Conservation (phyloP, 1,284 basidiomycete genomes). For the Fomitopsis schrenkii region DNA sequence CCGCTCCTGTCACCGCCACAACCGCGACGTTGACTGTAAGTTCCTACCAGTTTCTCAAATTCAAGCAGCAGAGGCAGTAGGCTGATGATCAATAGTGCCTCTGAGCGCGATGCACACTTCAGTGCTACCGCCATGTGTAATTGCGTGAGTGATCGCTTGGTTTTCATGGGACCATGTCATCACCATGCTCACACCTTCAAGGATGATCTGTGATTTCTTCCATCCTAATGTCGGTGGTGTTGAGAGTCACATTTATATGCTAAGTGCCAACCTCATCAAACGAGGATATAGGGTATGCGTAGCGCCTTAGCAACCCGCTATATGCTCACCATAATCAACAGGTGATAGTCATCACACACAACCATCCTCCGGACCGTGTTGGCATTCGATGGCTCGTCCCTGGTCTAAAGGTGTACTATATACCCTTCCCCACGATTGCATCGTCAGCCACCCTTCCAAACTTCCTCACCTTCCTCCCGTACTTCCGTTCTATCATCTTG, state of each 20-base stretch:
- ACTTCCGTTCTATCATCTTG: conserved; percentile 84
- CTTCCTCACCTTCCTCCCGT: conserved; percentile 90
- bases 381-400: conserved; percentile 88
- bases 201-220: conserved; percentile 98
- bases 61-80: too few relatives aligned
- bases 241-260: conserved; percentile 94
- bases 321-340: conserved; percentile 26
- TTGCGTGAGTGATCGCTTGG: not conserved
- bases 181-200: conserved; percentile 24
- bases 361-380: conserved; percentile 79
- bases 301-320: not conserved
- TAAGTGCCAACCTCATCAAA: conserved; percentile 79
- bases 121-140: not conserved
- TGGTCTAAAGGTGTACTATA: conserved; percentile 90
- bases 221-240: conserved; percentile 94
- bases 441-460: conserved; percentile 93
- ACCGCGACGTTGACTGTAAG: too few relatives aligned
- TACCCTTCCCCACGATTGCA: conserved; percentile 86
- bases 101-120: not conserved
- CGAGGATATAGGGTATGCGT: conserved; percentile 78
- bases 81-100: too few relatives aligned
- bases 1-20: too few relatives aligned
- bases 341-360: conserved; percentile 95
- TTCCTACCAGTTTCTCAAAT: too few relatives aligned
- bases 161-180: not conserved